A percentile compares a stretch with the other conserved stretches of the same genome.
phyloP scores from a whole-genome alignment of 2,329 filamentous ascomycete species.

The Metarhizium rileyi region DNA sequence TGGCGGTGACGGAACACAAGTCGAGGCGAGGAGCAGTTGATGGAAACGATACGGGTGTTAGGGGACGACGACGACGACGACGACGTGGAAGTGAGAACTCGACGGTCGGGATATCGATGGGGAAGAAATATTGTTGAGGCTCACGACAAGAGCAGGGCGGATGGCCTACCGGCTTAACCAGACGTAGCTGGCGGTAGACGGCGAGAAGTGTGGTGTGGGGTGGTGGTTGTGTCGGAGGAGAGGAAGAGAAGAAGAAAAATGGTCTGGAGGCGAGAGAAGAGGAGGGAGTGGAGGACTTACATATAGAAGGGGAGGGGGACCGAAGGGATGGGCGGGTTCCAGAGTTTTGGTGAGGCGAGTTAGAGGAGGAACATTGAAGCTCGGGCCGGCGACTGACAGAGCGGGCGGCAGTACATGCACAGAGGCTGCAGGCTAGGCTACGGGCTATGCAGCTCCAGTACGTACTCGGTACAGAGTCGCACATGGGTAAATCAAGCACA shows the following conservation, averaged over 20 bases:
- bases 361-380: not conserved
- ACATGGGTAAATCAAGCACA: too few relatives aligned
- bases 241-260: constrained; percentile 8
- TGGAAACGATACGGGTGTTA: not conserved
- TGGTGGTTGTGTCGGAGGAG: constrained; percentile 5
- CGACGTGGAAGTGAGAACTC: not conserved
- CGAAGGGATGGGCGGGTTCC: not conserved
- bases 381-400: not conserved
- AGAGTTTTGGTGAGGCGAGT: not conserved
- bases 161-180: constrained; percentile 4
- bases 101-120: not conserved
- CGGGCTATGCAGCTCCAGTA: too few relatives aligned
- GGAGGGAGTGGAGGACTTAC: not conserved
- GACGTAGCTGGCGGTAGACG: constrained; percentile 3
- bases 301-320: not conserved
- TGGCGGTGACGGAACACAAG: constrained; percentile 1
- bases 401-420: not conserved
- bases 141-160: not conserved
- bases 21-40: not conserved
- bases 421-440: too few relatives aligned
- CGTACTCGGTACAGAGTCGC: too few relatives aligned
- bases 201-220: constrained; percentile 7
- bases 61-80: not conserved
- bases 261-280: not conserved
- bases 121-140: not conserved